Percentiles rank a stretch among this genome's conserved stretches.
phyloP scores from a whole-genome alignment of 2,329 filamentous ascomycete genomes.

The Pestalotiopsis sp. region DNA sequence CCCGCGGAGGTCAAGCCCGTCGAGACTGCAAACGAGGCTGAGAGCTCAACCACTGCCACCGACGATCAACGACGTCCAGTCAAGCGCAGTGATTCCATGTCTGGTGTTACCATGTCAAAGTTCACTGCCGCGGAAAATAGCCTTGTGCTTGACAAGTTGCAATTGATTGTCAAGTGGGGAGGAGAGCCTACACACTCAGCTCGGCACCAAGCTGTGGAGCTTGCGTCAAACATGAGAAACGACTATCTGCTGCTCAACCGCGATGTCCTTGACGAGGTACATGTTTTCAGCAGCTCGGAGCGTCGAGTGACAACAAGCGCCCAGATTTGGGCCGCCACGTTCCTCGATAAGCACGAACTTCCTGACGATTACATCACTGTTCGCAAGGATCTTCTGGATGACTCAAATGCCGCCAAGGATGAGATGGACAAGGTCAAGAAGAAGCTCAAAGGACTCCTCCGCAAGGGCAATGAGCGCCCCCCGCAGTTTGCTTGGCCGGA shows the following conservation, averaged over 20 bases:
- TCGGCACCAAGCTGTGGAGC: constrained; percentile 91
- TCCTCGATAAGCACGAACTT: constrained; percentile 83
- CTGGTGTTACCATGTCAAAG: constrained; percentile 87
- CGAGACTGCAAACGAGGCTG: constrained; percentile 18
- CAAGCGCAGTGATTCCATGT: constrained; percentile 76
- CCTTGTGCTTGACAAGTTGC: constrained; percentile 90
- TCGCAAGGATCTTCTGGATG: constrained; percentile 91
- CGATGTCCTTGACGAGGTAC: constrained; percentile 87
- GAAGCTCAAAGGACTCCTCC: constrained; percentile 89
- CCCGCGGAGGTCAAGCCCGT: constrained; percentile 9
- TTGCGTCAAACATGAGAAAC: constrained; percentile 94
- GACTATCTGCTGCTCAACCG: constrained; percentile 91
- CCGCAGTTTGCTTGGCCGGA: constrained; percentile 98
- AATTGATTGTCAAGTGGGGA: constrained; percentile 98
- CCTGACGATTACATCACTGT: constrained; percentile 84
- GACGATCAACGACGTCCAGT: constrained; percentile 37
- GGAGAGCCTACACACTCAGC: constrained; percentile 97
- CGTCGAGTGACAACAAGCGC: constrained; percentile 92
- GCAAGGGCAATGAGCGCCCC: constrained; percentile 90
- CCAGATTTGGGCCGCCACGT: constrained; percentile 91
- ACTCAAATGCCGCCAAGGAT: constrained; percentile 97
- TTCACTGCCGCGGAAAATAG: constrained; percentile 93
- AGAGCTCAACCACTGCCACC: constrained; percentile 21
- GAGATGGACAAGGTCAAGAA: constrained; percentile 99
- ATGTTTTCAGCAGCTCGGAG: constrained; percentile 95